Evolutionary conservation across 768 basidiomycete species (phyloP), one percentile per base, ranked within the genome.

Genomic region (Glaciozyma antarctica): DNA sequence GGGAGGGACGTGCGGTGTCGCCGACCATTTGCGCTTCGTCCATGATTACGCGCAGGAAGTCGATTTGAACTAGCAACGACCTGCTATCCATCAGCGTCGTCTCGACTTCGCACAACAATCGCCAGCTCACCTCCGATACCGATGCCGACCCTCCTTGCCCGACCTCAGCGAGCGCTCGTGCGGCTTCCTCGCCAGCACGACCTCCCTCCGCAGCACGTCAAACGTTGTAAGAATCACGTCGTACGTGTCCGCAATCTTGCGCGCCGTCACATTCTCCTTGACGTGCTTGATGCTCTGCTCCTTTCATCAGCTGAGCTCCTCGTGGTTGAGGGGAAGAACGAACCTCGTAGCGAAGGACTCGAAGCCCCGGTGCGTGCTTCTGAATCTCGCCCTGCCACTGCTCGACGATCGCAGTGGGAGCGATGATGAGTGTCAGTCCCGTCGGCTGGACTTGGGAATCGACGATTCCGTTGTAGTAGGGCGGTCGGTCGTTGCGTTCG

Each of bases 311-410:
- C 19, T 1, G 17, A 7, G 19, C 13, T 51, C 24, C 15, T 21
- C 10, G 38, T 48, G 6, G 26, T 24, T 38, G 21, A n/a, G n/a
- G 0, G 21, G 12, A 5, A 24, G 22, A 12, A 53, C 62, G 41
- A n/a, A 71, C 72, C 22, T 76, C 73, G 67, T 80, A 80, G 5
- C 77, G 75, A 28, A 77, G 75, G 24, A 78, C 74, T 21, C 75
- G 68, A 1, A 79, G 57, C 0, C 54, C 48, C 0, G 78, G 78
- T 8, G 77, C 76, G 58, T 79, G 78, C 34, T 68, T 65, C 26
- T 67, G 62, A 13, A 79, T 74, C 66, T 80, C 79, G 9, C 73
- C 59, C 21, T 72, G 49, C 79, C 79, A 80, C 62, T 79, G 78
- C 17, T 66, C 72, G 32, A 78, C 68, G 44, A 80, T 73, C 0